Percentiles rank a stretch among this genome's conserved stretches.
Evolutionary conservation across 1,284 basidiomycete species (phyloP).

Genomic region (Chondrostereum purpureum): DNA sequence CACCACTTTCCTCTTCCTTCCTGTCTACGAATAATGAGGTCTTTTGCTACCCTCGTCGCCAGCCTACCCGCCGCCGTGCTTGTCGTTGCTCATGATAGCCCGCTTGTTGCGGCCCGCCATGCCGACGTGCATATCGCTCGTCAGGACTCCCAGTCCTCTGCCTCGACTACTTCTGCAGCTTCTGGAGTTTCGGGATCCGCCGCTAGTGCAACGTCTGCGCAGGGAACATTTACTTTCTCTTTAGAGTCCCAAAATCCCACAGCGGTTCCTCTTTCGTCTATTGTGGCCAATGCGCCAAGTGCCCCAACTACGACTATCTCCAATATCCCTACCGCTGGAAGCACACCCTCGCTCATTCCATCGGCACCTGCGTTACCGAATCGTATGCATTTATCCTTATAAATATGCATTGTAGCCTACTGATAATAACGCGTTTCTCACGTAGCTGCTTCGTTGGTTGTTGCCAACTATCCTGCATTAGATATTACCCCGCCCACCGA

Average conservation of each 20-base stretch:
- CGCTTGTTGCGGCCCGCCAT: slow-evolving; percentile 4
- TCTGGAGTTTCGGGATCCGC: slow-evolving; percentile 5
- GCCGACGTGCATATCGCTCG: neutral
- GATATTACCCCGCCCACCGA: slow-evolving; percentile 64
- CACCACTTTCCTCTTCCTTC: slow-evolving; percentile 3
- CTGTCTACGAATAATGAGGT: slow-evolving; percentile 1
- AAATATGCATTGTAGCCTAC: no score
- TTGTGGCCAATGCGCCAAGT: slow-evolving; percentile 31
- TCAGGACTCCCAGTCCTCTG: neutral
- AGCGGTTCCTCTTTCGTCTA: slow-evolving; percentile 44
- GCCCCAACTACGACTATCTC: slow-evolving; percentile 10
- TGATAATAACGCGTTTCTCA: no score
- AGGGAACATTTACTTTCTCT: slow-evolving; percentile 30
- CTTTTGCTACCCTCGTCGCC: slow-evolving; percentile 2
- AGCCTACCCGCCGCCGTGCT: slow-evolving; percentile 8
- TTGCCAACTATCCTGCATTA: slow-evolving; percentile 62
- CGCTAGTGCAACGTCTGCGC: slow-evolving; percentile 9
- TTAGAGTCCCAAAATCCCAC: slow-evolving; percentile 53
- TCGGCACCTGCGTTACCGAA: slow-evolving; percentile 47
- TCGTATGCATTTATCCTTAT: slow-evolving; percentile 25
- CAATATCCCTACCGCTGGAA: slow-evolving; percentile 33
- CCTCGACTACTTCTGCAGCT: slow-evolving; percentile 7
- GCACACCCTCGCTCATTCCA: slow-evolving; percentile 35
- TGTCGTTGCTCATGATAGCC: slow-evolving; percentile 7
- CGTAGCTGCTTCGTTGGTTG: slow-evolving; percentile 34